Percentiles rank a stretch among this genome's conserved stretches.
phyloP scores from a whole-genome alignment of 352 stramenopile genomes.

The Phytophthora rubi region DNA sequence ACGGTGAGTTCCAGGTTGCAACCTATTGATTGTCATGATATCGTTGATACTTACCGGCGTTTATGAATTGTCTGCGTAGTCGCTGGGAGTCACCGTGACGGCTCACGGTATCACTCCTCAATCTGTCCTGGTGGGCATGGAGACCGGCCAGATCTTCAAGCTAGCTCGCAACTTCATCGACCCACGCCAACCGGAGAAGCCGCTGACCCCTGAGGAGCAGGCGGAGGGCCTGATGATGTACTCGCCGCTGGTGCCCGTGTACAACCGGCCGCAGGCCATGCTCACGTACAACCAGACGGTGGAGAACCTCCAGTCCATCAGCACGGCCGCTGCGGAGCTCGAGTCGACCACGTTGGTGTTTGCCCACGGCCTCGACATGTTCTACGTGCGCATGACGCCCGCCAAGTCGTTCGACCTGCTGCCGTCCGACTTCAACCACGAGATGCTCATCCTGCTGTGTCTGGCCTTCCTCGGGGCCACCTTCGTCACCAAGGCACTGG shows the following conservation, averaged over 20 bases:
- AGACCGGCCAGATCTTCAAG: conserved; percentile 93
- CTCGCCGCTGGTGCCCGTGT: conserved; percentile 89
- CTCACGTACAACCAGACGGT: conserved; percentile 94
- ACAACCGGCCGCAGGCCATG: conserved; percentile 84
- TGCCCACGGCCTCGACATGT: conserved; percentile 93
- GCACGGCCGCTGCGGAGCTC: conserved; percentile 83
- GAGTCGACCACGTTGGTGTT: conserved; percentile 96
- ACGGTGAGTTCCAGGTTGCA: conserved; percentile 39
- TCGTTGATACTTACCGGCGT: conserved; percentile 5
- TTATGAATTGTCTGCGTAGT: conserved; percentile 29
- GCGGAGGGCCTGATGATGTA: conserved; percentile 90
- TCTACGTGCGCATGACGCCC: conserved; percentile 93
- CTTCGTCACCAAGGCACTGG: conserved; percentile 67
- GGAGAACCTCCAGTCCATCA: conserved; percentile 73
- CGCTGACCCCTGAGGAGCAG: conserved; percentile 86
- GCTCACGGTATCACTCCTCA: conserved; percentile 95
- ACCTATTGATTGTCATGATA: neutral
- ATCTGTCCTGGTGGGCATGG: conserved; percentile 93
- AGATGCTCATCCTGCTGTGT: conserved; percentile 93
- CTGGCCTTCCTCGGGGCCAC: conserved; percentile 86
- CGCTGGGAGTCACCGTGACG: conserved; percentile 93
- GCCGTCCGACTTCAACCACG: conserved; percentile 95
- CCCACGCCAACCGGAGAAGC: conserved; percentile 92
- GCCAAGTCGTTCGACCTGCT: conserved; percentile 96
- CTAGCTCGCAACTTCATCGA: conserved; percentile 94